Conservation (phyloP, 2,329 filamentous ascomycete species). For the Dothidotthia symphoricarpi region DNA sequence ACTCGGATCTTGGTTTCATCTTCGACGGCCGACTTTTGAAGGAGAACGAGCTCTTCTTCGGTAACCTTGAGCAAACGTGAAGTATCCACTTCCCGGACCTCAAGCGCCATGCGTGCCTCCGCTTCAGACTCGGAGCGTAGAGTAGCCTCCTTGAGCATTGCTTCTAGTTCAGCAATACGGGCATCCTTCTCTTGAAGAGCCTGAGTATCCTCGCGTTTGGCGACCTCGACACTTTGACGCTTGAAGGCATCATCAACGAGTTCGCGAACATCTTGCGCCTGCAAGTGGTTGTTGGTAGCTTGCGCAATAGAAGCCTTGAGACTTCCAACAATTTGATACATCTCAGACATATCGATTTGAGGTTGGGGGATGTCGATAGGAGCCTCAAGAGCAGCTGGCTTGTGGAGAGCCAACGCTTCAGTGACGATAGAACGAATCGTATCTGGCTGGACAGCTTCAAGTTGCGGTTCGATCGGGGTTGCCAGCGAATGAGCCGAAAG, state of each 20-base stretch:
- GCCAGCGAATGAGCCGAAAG: constrained; percentile 24
- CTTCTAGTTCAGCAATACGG: constrained; percentile 38
- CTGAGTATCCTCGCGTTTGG: constrained; percentile 30
- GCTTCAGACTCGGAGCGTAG: constrained; percentile 42
- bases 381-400: constrained; percentile 30
- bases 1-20: constrained; percentile 45
- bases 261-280: constrained; percentile 46
- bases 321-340: constrained; percentile 50
- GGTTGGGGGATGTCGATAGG: constrained; percentile 38
- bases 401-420: constrained; percentile 35
- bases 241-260: constrained; percentile 40
- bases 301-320: constrained; percentile 51
- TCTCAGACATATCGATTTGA: constrained; percentile 42
- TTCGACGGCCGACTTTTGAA: constrained; percentile 45
- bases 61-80: constrained; percentile 48
- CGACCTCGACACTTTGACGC: constrained; percentile 32
- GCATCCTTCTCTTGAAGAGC: constrained; percentile 33
- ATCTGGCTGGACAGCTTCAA: constrained; percentile 34
- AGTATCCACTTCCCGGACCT: constrained; percentile 47
- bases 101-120: constrained; percentile 44
- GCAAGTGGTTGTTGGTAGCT: constrained; percentile 46
- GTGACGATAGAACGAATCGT: constrained; percentile 37
- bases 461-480: constrained; percentile 15
- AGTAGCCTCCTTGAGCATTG: constrained; percentile 35
- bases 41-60: constrained; percentile 50